Conservation (phyloP, 2,329 filamentous ascomycete genomes). For the Penicillium vulpinum region DNA sequence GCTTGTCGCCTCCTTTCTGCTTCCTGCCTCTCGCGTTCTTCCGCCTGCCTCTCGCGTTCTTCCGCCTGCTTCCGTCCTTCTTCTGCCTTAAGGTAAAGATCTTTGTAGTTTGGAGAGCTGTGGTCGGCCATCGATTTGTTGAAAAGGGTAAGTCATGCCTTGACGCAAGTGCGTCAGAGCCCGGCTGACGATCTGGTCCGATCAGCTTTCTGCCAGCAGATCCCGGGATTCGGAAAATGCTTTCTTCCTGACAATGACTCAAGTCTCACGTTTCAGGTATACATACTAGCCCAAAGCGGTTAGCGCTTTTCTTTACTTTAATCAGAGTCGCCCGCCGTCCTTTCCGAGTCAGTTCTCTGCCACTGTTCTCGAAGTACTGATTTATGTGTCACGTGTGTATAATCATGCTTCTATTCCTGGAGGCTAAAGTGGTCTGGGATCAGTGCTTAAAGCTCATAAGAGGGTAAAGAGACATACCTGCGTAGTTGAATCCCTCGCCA, state of each 20-base stretch:
- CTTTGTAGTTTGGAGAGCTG: neutral
- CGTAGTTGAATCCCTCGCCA: neutral
- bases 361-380: no score
- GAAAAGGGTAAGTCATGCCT: neutral
- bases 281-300: neutral
- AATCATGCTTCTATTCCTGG: neutral
- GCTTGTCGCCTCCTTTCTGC: no score
- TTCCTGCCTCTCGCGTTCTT: no score
- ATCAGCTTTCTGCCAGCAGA: neutral
- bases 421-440: neutral
- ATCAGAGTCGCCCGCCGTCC: no score
- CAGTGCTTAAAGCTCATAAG: neutral
- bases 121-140: neutral
- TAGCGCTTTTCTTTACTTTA: neutral
- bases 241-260: neutral
- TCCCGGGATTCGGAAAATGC: neutral
- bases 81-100: neutral
- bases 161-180: neutral
- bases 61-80: no score
- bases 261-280: neutral
- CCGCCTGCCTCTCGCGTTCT: no score
- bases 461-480: neutral
- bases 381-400: no score
- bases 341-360: no score
- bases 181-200: neutral